phyloP scores from a whole-genome alignment of 805 yeast species.

The Schizosaccharomyces japonicus region DNA sequence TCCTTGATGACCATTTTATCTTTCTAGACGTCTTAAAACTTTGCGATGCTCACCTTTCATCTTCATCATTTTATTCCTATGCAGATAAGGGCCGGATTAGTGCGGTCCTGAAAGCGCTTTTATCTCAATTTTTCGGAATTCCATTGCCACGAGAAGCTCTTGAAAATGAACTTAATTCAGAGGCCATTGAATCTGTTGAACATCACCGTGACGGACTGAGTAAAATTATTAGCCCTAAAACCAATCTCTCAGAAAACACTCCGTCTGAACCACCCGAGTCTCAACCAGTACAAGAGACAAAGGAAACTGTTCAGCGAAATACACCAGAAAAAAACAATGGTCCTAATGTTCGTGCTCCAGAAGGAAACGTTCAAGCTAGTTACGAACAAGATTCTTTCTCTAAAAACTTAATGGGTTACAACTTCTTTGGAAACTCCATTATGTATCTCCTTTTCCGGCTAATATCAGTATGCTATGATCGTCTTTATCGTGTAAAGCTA shows the following conservation, averaged over 20 bases:
- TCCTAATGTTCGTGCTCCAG: not conserved
- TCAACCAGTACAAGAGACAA: not conserved
- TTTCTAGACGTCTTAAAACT: not conserved
- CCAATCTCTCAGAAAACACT: not conserved
- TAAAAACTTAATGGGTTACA: not conserved
- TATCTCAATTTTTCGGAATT: constrained; percentile 1
- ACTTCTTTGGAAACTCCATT: constrained; percentile 65
- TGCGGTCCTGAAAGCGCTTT: not conserved
- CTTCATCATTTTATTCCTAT: not conserved
- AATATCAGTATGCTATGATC: constrained; percentile 53
- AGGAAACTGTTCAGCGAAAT: not conserved
- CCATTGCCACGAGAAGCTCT: not conserved
- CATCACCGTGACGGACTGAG: not conserved
- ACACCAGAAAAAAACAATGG: not conserved
- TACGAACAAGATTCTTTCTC: too few species aligned
- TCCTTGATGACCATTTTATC: not conserved
- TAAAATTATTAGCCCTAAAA: not conserved
- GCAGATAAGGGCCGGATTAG: not conserved
- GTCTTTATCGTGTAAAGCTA: constrained; percentile 61
- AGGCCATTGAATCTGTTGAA: not conserved
- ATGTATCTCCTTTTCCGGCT: constrained; percentile 76
- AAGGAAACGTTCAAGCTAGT: too few species aligned
- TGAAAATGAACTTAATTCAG: not conserved
- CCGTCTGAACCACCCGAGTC: too few species aligned
- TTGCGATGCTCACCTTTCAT: not conserved